Evolutionary conservation across 2,329 filamentous ascomycete genomes (phyloP).

Genomic region (Fusarium paranaense): DNA sequence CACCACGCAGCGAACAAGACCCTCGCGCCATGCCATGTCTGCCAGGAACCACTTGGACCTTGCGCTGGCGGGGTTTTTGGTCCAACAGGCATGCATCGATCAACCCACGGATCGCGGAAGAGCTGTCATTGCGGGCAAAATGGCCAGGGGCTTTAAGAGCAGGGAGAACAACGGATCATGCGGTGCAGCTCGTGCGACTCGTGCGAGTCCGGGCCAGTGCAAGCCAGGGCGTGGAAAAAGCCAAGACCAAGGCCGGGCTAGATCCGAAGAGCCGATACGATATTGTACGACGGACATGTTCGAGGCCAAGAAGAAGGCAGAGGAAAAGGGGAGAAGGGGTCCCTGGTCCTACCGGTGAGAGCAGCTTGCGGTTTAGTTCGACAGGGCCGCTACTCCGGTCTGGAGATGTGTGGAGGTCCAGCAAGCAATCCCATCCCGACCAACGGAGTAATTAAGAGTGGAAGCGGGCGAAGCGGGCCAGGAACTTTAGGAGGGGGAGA

Average conservation of each 20-base stretch:
- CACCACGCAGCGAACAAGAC: not conserved
- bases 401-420: constrained; percentile 33
- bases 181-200: constrained; percentile 34
- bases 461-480: constrained; percentile 24
- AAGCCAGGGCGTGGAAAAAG: constrained; percentile 27
- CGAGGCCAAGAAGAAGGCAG: constrained; percentile 15
- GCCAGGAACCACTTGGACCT: constrained; percentile 8
- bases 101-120: constrained; percentile 6
- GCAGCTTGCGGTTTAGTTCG: constrained; percentile 15
- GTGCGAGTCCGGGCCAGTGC: constrained; percentile 39
- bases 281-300: constrained; percentile 30
- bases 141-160: not conserved
- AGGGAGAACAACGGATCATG: constrained; percentile 28
- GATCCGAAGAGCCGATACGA: constrained; percentile 41
- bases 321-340: constrained; percentile 21
- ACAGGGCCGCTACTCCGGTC: constrained; percentile 37
- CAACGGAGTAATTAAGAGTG: constrained; percentile 33
- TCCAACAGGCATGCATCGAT: constrained; percentile 9
- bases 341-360: constrained; percentile 34
- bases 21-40: not conserved
- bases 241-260: constrained; percentile 30
- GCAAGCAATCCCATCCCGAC: constrained; percentile 22
- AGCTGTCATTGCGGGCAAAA: constrained; percentile 1
- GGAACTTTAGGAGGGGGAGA: constrained; percentile 42
- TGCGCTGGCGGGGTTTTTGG: constrained; percentile 1